Conservation (phyloP, 345 rosid genomes). For the Boechera divaricarpa region DNA sequence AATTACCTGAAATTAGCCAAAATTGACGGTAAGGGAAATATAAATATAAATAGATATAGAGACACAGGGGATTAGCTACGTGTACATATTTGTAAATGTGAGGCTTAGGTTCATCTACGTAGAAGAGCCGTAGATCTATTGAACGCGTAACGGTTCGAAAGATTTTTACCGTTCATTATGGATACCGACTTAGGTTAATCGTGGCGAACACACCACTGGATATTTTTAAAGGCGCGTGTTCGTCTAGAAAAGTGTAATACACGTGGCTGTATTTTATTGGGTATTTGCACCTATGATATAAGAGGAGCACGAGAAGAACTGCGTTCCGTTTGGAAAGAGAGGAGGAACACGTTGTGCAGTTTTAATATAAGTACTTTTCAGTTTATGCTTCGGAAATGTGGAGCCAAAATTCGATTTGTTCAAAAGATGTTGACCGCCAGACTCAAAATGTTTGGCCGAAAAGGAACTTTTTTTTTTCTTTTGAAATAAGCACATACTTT, state of each 20-base stretch:
- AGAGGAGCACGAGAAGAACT: background rate
- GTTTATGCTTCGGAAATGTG: background rate
- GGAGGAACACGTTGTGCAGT: constrained; percentile 14
- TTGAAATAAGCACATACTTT: no score
- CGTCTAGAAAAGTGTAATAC: constrained; percentile 30
- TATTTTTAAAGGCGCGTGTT: constrained; percentile 44
- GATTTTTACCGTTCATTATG: constrained; percentile 32
- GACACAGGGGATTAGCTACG: constrained; percentile 30
- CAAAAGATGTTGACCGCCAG: no score
- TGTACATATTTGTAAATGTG: constrained; percentile 33
- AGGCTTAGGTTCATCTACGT: constrained; percentile 41
- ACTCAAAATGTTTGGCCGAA: no score
- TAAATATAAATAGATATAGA: background rate
- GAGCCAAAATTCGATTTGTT: background rate
- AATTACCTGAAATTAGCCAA: background rate
- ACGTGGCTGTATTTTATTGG: constrained; percentile 15
- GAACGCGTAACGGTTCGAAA: background rate
- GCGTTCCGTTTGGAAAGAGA: constrained; percentile 22
- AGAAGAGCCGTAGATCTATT: constrained; percentile 40
- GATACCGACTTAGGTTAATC: constrained; percentile 24
- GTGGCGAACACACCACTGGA: constrained; percentile 38
- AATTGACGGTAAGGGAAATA: background rate
- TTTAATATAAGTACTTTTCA: background rate
- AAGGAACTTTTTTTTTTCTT: no score
- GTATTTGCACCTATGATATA: background rate